phyloP scores from a whole-genome alignment of 2,329 filamentous ascomycete genomes.

The Aspergillus sp. region DNA sequence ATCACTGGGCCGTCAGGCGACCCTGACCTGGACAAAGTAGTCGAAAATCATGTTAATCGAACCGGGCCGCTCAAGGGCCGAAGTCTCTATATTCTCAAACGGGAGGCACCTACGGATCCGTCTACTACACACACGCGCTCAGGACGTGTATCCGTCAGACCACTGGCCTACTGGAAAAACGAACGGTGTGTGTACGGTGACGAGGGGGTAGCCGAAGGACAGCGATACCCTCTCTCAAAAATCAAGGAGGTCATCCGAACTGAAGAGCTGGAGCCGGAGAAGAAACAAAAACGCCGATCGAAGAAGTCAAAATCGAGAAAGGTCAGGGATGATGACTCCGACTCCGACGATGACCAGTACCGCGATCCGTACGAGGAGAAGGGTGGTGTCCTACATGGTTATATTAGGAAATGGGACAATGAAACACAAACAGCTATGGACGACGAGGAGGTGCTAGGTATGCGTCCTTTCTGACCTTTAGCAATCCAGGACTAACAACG shows the following conservation, averaged over 20 bases:
- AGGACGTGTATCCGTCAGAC: constrained; percentile 74
- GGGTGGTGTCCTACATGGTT: constrained; percentile 44
- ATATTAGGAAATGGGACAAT: constrained; percentile 45
- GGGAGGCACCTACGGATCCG: constrained; percentile 53
- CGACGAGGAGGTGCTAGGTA: constrained; percentile 44
- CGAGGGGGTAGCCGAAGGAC: constrained; percentile 57
- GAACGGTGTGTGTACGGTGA: constrained; percentile 72
- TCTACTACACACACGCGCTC: constrained; percentile 68
- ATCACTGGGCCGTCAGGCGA: constrained; percentile 27
- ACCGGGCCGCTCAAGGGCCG: constrained; percentile 48
- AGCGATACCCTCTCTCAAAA: constrained; percentile 62
- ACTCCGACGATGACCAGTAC: constrained; percentile 38
- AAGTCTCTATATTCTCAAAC: constrained; percentile 52
- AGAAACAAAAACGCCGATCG: constrained; percentile 4
- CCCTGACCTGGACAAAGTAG: constrained; percentile 42
- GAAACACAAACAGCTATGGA: constrained; percentile 37
- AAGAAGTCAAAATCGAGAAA: constrained; percentile 37
- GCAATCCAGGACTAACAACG: neutral
- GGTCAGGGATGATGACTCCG: constrained; percentile 38
- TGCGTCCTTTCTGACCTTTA: neutral
- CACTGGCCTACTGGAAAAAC: constrained; percentile 82
- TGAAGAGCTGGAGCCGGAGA: constrained; percentile 57
- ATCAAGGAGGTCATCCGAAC: constrained; percentile 77
- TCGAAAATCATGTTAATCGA: constrained; percentile 45
- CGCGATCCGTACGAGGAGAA: constrained; percentile 48